Base-by-base conservation (phyloP, 208 protist genomes). In the Trypanosoma cruzi region DNA sequence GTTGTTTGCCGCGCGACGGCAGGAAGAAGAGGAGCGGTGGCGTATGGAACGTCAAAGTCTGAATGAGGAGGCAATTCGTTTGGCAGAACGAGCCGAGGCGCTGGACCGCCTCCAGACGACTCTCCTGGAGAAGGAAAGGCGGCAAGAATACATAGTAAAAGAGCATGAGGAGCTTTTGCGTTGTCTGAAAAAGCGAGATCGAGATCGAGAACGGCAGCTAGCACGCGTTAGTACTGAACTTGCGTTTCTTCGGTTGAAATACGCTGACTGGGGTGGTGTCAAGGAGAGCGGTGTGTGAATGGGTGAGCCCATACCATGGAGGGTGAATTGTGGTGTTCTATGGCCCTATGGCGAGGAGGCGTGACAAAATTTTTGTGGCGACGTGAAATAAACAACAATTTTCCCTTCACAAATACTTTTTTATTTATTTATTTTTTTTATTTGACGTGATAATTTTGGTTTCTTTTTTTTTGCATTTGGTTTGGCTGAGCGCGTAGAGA, bases 251-350 rank as follows among this genome's bases (percentile, higher is more conserved):
- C 54, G 65, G 18, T 13, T 71, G 29, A 71, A 64, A 28, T 63
- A 71, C 28, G 55, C 36, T 54, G 65, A 71, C 34, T 71, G 65
- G 65, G 42, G 54, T 58, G 26, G 54, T 37, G 34, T 37, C 31
- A 36, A 36, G 3, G 54, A 61, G 44, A 34, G 59, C 0, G 5
- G 28, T 22, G 1, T 32, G 26, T 66, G 36, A 61, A n/a, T n/a
- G 29, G 34, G 29, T 29, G 10, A 36, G n/a, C 26, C 16, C 4
- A 7, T 4, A 20, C 3, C 16, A 59, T 13, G 40, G 34, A 62
- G 24, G 44, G n/a, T 40, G 36, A 4, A n/a, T n/a, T 40, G 36
- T 40, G 36, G 36, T 40, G 36, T 40, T 4, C 10, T 4, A 40
- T 4, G 36, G 36, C 10, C 10, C 36, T 10, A 40, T 10, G 36